Evolutionary conservation across 495 filamentous ascomycete species (phyloP).

Genomic region (Neurospora sp.): DNA sequence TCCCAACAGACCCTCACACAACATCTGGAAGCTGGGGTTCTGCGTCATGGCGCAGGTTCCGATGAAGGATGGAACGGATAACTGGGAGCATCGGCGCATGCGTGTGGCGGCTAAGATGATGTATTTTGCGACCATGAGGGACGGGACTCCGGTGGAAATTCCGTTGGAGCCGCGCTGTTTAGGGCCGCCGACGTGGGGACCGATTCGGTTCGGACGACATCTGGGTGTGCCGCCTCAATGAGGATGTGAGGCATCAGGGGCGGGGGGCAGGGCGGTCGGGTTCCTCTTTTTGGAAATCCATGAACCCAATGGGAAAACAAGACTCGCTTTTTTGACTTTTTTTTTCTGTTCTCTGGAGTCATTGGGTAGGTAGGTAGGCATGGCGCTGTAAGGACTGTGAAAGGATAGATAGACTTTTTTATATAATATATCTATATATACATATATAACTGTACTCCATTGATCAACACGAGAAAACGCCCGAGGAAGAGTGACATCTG

Average conservation of each 20-base stretch:
- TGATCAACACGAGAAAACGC: too few species aligned
- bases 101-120: neutral
- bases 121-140: neutral
- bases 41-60: neutral
- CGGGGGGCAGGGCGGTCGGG: neutral
- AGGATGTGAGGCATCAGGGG: neutral
- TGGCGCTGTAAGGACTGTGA: neutral
- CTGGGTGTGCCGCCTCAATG: neutral
- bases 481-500: too few species aligned
- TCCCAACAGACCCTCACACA: neutral
- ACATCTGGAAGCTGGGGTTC: neutral
- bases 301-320: neutral
- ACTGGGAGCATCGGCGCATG: neutral
- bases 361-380: neutral
- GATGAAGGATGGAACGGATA: neutral
- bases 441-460: neutral
- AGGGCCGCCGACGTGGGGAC: neutral
- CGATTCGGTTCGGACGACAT: neutral
- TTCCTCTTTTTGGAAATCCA: neutral
- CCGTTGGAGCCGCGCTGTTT: neutral
- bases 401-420: neutral
- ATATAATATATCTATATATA: too few species aligned
- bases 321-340: neutral
- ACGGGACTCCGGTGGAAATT: neutral
- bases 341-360: neutral